Conservation (phyloP, 2,329 filamentous ascomycete genomes). For the Sarocladium strictum region DNA sequence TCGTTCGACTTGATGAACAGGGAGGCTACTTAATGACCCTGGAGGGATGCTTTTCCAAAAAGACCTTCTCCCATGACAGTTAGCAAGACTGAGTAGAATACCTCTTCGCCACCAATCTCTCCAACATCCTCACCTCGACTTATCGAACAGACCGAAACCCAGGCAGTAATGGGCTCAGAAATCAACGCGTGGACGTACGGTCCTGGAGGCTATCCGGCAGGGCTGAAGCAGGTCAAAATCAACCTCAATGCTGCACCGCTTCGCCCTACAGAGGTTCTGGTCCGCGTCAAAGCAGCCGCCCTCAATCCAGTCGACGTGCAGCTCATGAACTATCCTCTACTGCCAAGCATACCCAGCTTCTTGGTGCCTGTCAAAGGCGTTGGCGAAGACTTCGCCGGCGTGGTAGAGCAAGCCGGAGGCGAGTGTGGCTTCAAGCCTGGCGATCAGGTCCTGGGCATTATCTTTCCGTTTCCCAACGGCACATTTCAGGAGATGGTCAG, state of each 20-base stretch:
- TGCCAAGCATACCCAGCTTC: not conserved
- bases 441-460: conserved; percentile 9
- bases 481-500: conserved; percentile 3
- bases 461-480: conserved; percentile 2
- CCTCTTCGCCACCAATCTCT: no score
- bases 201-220: conserved; percentile 3
- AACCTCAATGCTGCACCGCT: not conserved
- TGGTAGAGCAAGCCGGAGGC: conserved; percentile 3
- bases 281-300: conserved; percentile 9
- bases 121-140: no score
- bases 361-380: conserved; percentile 9
- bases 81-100: no score
- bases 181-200: conserved; percentile 10
- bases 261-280: conserved; percentile 6
- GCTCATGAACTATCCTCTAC: conserved; percentile 6
- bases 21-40: no score
- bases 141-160: no score
- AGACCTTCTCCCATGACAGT: no score
- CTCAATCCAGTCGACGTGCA: conserved; percentile 10
- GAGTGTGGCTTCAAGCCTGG: not conserved
- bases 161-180: not conserved
- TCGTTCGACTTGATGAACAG: no score
- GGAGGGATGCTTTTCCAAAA: no score
- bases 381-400: conserved; percentile 9
- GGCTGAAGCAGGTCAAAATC: conserved; percentile 1